Evolutionary conservation across 2,329 filamentous ascomycete genomes (phyloP).

Genomic region (Xenoacremonium recifei): DNA sequence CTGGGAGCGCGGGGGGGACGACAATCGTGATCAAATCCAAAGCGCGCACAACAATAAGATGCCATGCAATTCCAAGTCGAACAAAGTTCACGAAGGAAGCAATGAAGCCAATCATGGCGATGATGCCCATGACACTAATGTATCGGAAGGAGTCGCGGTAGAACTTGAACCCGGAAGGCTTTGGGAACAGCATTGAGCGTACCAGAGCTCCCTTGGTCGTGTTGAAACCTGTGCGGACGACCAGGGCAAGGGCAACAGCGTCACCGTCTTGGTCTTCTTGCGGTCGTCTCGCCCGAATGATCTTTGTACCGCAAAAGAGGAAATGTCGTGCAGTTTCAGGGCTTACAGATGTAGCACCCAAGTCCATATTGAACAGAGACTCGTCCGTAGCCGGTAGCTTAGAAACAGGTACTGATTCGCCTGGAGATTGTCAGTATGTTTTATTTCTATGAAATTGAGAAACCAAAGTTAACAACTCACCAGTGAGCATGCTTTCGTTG

Average conservation of each 20-base stretch:
- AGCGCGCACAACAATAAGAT: slow-evolving; percentile 86
- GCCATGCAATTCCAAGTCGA: slow-evolving; percentile 78
- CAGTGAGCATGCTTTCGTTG: slow-evolving; percentile 97
- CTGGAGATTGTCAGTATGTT: too few relatives aligned
- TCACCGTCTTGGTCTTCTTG: slow-evolving; percentile 85
- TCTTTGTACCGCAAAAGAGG: slow-evolving; percentile 92
- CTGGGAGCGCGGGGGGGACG: slow-evolving; percentile 89
- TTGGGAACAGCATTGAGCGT: slow-evolving; percentile 97
- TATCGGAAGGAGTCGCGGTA: slow-evolving; percentile 97
- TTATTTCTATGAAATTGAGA: too few relatives aligned
- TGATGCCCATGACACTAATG: slow-evolving; percentile 90
- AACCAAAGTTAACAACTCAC: slow-evolving; percentile 33
- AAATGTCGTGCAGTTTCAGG: slow-evolving; percentile 85
- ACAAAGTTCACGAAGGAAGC: slow-evolving; percentile 94
- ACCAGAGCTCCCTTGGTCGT: slow-evolving; percentile 96
- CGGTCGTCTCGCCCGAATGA: slow-evolving; percentile 84
- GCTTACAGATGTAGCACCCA: slow-evolving; percentile 78
- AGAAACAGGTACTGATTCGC: slow-evolving; percentile 94
- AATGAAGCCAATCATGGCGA: slow-evolving; percentile 83
- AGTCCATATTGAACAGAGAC: slow-evolving; percentile 70
- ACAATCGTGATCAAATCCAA: slow-evolving; percentile 97
- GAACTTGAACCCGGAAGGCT: slow-evolving; percentile 97
- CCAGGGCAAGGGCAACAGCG: slow-evolving; percentile 86
- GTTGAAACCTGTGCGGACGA: slow-evolving; percentile 92
- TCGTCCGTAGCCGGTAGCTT: slow-evolving; percentile 84